Base-by-base conservation (phyloP, 495 filamentous ascomycete genomes). In the Aspergillus olivimuriae region DNA sequence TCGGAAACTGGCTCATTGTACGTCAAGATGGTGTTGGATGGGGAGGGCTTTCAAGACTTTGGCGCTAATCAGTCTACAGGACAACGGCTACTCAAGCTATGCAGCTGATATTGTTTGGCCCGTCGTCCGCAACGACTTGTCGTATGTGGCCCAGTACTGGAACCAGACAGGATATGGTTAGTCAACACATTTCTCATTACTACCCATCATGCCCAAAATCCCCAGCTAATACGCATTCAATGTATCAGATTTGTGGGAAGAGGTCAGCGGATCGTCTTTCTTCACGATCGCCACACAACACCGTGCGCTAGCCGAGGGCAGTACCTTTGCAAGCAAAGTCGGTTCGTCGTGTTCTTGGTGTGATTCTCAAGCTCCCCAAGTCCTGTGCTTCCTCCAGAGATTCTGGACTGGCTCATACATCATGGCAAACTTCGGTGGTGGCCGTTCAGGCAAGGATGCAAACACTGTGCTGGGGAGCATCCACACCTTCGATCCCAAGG, bases 141-240 rank as follows among this genome's bases (percentile, higher is more conserved):
- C 72, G n/a, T 86, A 87, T 49, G 75, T 84, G 6, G 66, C 78
- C 3, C 74, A 86, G 49, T 81, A 87, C 64, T 89, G 85, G 84
- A 80, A 77, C 51, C 65, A 77, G 42, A 79, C 74, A 17, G 80
- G 79, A 22, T 87, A 76, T 43, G 62, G 57, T 56, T 11, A 34
- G 41, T 47, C 18, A 20, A 20, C n/a, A n/a, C 10, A 20, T 14
- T 28, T 9, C 20, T 34, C 4, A 26, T 31, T 14, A 3, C 47
- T 46, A 12, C 46, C 37, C 5, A 4, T 26, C 15, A 0, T 1
- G 4, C 15, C 6, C 18, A 2, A 16, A 34, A 30, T 30, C 26
- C 26, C 19, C 15, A 2, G 2, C 33, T 34, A 17, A 34, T n/a
- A n/a, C n/a, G n/a, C n/a, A n/a, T n/a, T n/a, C n/a, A 17, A 4